Conservation (phyloP, 2,329 filamentous ascomycete genomes). For the Scedosporium minutisporum region DNA sequence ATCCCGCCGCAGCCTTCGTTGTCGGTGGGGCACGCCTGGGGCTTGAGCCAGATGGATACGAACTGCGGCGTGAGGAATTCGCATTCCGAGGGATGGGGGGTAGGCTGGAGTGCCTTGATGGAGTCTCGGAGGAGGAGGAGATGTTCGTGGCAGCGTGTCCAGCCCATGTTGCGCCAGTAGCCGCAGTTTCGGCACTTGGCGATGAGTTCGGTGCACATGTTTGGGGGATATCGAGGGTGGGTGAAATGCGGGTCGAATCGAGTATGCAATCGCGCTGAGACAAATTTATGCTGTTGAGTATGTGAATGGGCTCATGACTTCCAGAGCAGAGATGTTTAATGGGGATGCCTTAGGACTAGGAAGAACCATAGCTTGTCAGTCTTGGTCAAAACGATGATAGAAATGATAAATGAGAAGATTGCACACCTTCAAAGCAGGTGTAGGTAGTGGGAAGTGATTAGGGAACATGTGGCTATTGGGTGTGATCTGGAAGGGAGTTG, state of each 20-base stretch:
- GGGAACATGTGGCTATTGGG: too few relatives aligned
- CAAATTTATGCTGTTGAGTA: too few relatives aligned
- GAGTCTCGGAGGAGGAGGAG: conserved; percentile 4
- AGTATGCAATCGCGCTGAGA: too few relatives aligned
- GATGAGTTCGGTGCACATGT: conserved; percentile 12
- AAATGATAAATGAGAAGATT: too few relatives aligned
- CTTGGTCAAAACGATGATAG: too few relatives aligned
- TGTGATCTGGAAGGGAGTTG: too few relatives aligned
- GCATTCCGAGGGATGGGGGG: background rate
- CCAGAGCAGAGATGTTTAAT: too few relatives aligned
- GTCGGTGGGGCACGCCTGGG: conserved; percentile 1
- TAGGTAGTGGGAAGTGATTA: too few relatives aligned
- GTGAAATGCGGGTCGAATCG: background rate
- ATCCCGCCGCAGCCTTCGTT: conserved; percentile 3
- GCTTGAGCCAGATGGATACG: background rate
- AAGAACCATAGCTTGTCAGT: too few relatives aligned
- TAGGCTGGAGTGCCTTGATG: background rate
- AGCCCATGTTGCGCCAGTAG: conserved; percentile 11
- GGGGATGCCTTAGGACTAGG: too few relatives aligned
- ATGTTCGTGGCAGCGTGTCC: conserved; percentile 9
- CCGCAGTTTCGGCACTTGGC: conserved; percentile 11
- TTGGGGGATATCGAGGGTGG: background rate
- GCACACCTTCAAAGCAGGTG: too few relatives aligned
- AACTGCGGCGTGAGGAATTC: background rate
- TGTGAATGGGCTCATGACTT: too few relatives aligned